phyloP scores from a whole-genome alignment of 306 rosid genomes.

The Astragalus glycyphyllos region DNA sequence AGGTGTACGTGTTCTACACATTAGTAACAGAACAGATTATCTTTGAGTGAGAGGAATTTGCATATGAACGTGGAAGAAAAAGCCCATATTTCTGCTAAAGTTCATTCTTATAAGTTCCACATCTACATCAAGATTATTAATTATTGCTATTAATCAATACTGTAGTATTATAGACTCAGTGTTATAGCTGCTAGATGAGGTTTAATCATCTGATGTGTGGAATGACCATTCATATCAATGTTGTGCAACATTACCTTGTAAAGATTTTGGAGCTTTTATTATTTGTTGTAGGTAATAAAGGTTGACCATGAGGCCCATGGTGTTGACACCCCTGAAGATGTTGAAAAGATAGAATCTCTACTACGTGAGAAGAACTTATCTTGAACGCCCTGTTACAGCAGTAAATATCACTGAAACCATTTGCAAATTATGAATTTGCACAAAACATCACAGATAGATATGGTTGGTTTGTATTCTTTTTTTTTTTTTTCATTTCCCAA shows the following conservation, averaged over 20 bases:
- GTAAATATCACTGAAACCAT: neutral
- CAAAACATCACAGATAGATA: neutral
- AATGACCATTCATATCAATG: slow-evolving; percentile 23
- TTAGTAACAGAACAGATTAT: neutral
- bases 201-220: neutral
- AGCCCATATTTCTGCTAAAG: neutral
- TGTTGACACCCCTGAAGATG: slow-evolving; percentile 91
- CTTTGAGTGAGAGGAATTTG: slow-evolving; percentile 1
- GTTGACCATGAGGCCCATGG: slow-evolving; percentile 97
- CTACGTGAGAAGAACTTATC: slow-evolving; percentile 75
- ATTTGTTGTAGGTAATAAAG: slow-evolving; percentile 72
- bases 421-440: neutral
- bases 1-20: slow-evolving; percentile 20
- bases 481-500: neutral
- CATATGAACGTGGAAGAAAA: neutral
- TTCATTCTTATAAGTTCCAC: too few relatives aligned
- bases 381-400: slow-evolving; percentile 42
- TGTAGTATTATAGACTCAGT: too few relatives aligned
- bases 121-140: neutral
- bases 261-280: slow-evolving; percentile 19
- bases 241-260: slow-evolving; percentile 1
- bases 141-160: too few relatives aligned
- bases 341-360: slow-evolving; percentile 78
- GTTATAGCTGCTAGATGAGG: slow-evolving; percentile 8
- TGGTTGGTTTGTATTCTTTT: neutral